Evolutionary conservation across 371 early-diverging fungal species (phyloP), one percentile per base, ranked within the genome.

Genomic region (Mucor indicus): DNA sequence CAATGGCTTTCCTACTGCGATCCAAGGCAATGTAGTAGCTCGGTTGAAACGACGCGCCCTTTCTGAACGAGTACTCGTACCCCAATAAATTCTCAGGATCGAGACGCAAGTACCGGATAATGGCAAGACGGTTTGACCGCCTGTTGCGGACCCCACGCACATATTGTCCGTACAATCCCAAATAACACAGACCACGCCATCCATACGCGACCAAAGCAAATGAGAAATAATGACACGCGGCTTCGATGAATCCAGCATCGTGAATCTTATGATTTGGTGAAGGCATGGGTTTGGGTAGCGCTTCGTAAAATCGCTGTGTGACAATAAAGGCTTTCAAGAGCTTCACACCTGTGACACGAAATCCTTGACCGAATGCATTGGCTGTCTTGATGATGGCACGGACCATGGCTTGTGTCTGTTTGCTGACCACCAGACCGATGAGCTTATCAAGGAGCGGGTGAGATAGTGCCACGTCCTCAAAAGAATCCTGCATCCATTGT

Each of bases 11-110:
- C 38, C 78, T 62, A 9, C 68, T 69, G 15, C 80, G 70, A 50
- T 92, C 93, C 19, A 81, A 55, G 3, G 85, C 77, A 0, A 92
- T 74, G 55, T 81, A 88, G 44, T 91, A 89, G 57, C 83, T 82
- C 0, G 90, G 92, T 21, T 83, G 83, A 43, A 91, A 92, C 7
- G 89, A 84, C 4, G 70, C 64, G 0, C 69, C 74, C 27, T 81
- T 77, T 38, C 77, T 66, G 30, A 81, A 63, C 25, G 77, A 78
- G 49, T 89, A 86, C 53, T 92, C 89, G 50, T 84, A 88, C 1
- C 81, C 84, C 13, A 92, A 56, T 4, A 93, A 55, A 50, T 92
- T 88, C 36, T 85, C 84, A 4, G 70, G 72, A 2, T 76, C 67
- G 3, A 92, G 69, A 5, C 62, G 58, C 30, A 92, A 69, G 48